Evolutionary conservation across 805 yeast genomes (phyloP), one percentile per base, ranked within the genome.

Genomic region (Candida silvatica): DNA sequence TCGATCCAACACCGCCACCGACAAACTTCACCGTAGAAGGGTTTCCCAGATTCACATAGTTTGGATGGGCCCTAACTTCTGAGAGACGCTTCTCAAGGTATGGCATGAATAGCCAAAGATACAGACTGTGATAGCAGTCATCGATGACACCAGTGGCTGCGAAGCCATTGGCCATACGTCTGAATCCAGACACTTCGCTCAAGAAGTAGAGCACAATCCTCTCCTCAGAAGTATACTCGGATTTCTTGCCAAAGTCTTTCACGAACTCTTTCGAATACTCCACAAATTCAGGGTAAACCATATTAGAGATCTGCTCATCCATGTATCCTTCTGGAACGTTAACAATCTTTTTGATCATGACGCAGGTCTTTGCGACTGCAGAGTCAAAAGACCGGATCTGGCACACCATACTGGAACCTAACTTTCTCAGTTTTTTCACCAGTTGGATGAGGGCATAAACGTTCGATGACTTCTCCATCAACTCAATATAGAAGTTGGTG

Each of bases 111-210:
- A 80, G 49, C 36, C 61, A 63, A 48, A 84, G 55, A 46, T 67
- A 85, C 0, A 80, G 51, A 6, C 79, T 69, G 24, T 77, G 76
- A 40, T 73, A 73, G 0, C 84, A 71, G 42, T 84, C 92, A 53
- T 84, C 95, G 36, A 82, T 71, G 25, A 70, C 54, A 0, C 85
- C 74, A 0, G 92, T 81, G 3, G 92, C 76, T 0, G 87, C 90
- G 52, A 78, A 79, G 0, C 94, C 94, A 51, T 80, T 82, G 40
- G 86, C 84, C 58, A 80, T 66, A 39, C 80, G 70, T 42, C 84
- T 66, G 46, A 82, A 64, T 33, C 80, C 88, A 12, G 68, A 62
- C 7, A 73, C 51, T 17, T 77, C 77, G 37, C 55, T 58, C 11
- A 81, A 48, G 24, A 69, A 59, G 32, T 69, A 64, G 2, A 76